These are phyloP conservation scores for Crithidia bombi DNA, from an alignment of 208 protist genomes.

Conservation along the genomic window DNA sequence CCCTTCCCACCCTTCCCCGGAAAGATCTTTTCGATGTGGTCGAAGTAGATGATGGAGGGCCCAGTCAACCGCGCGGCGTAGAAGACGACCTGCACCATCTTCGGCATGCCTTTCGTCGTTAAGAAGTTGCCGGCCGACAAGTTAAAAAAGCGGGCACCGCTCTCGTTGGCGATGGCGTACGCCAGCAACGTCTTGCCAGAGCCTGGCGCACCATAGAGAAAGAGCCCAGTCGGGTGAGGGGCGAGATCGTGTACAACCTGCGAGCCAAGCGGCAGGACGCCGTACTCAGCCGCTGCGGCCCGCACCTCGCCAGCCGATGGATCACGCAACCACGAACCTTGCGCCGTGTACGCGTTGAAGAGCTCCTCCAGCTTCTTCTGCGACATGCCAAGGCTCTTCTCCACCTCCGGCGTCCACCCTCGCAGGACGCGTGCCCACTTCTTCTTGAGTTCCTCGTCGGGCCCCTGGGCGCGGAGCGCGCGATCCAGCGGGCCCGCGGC, in stretches of 20 bases:
- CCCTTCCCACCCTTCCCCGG: constrained; percentile 46
- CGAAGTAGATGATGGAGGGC: constrained; percentile 95
- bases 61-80: constrained; percentile 87
- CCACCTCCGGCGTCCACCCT: constrained; percentile 81
- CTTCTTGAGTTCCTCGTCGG: constrained; percentile 83
- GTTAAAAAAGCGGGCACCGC: constrained; percentile 92
- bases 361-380: constrained; percentile 79
- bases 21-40: constrained; percentile 91
- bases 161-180: constrained; percentile 86
- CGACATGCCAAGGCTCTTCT: constrained; percentile 72
- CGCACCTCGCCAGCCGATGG: constrained; percentile 86
- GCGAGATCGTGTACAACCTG: constrained; percentile 90
- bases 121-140: constrained; percentile 88
- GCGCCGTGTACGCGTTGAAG: constrained; percentile 67
- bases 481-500: constrained; percentile 61
- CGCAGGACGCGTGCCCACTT: constrained; percentile 88
- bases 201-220: constrained; percentile 88
- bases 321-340: constrained; percentile 69
- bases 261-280: constrained; percentile 89
- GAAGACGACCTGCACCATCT: constrained; percentile 90
- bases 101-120: constrained; percentile 66
- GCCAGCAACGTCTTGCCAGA: constrained; percentile 93
- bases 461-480: constrained; percentile 40
- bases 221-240: constrained; percentile 60
- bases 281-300: constrained; percentile 74